phyloP scores from a whole-genome alignment of 1,139 yeast species.

The Suhomyces panamericanus region DNA sequence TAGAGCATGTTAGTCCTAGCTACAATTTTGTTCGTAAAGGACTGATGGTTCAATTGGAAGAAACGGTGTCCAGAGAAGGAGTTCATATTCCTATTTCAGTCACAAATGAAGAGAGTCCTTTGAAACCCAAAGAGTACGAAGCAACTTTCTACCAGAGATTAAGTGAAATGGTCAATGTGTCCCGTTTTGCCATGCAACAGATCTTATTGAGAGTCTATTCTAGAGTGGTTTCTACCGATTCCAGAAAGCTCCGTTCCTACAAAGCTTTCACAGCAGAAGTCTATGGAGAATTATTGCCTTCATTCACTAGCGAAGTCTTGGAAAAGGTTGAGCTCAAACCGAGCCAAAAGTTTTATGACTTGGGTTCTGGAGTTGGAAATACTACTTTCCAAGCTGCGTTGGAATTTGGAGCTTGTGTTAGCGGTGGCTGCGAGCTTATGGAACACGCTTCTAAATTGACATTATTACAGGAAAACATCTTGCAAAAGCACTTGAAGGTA shows the following conservation, averaged over 20 bases:
- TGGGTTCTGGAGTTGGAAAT: constrained; percentile 95
- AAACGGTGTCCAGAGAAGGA: neutral
- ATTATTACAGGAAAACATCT: constrained; percentile 55
- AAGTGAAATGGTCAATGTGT: constrained; percentile 40
- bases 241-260: constrained; percentile 63
- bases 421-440: constrained; percentile 93
- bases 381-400: constrained; percentile 88
- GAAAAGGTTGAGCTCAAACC: constrained; percentile 59
- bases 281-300: constrained; percentile 87
- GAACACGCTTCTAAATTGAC: constrained; percentile 74
- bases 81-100: constrained; percentile 10
- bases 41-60: neutral
- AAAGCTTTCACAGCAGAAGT: constrained; percentile 89
- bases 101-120: constrained; percentile 1
- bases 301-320: constrained; percentile 68
- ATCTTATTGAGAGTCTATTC: constrained; percentile 70
- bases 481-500: constrained; percentile 55
- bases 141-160: constrained; percentile 34
- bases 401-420: constrained; percentile 71
- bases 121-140: constrained; percentile 25
- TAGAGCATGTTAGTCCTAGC: constrained; percentile 18
- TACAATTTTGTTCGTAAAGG: constrained; percentile 8
- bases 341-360: constrained; percentile 65
- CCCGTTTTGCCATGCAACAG: constrained; percentile 64
- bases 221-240: constrained; percentile 76